These are phyloP conservation scores for Pugionium dolabratum DNA, from an alignment of 345 rosid species.

Conservation along the genomic window DNA sequence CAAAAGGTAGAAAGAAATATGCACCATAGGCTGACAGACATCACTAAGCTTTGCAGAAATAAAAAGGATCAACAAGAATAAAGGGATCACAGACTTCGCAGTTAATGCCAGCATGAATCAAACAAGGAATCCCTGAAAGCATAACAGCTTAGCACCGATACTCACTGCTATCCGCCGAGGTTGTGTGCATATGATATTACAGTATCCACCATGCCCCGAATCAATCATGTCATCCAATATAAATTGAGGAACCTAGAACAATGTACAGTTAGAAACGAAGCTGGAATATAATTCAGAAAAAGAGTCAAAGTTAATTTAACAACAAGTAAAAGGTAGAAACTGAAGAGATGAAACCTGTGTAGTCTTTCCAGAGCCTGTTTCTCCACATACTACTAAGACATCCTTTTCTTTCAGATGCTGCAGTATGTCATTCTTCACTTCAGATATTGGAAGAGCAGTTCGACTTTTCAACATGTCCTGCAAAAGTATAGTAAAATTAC, in stretches of 20 bases:
- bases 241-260: conserved; percentile 85
- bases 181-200: conserved; percentile 93
- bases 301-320: conserved; percentile 8
- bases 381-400: conserved; percentile 90
- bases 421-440: conserved; percentile 64
- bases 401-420: conserved; percentile 64
- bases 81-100: neutral
- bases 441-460: conserved; percentile 76
- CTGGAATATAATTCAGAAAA: conserved; percentile 15
- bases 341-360: conserved; percentile 61
- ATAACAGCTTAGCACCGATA: conserved; percentile 24
- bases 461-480: conserved; percentile 72
- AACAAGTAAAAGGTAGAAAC: conserved; percentile 16
- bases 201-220: conserved; percentile 71
- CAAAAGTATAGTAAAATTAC: conserved; percentile 27
- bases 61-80: neutral
- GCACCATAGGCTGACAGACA: conserved; percentile 8
- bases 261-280: conserved; percentile 29
- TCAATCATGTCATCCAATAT: conserved; percentile 92
- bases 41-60: conserved; percentile 1
- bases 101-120: conserved; percentile 6
- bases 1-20: conserved; percentile 14
- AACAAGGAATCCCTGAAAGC: conserved; percentile 12
- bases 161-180: conserved; percentile 92
- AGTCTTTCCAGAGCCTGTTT: conserved; percentile 98